Conservation (phyloP, 2,329 filamentous ascomycete species). For the Colletotrichum acutatum region DNA sequence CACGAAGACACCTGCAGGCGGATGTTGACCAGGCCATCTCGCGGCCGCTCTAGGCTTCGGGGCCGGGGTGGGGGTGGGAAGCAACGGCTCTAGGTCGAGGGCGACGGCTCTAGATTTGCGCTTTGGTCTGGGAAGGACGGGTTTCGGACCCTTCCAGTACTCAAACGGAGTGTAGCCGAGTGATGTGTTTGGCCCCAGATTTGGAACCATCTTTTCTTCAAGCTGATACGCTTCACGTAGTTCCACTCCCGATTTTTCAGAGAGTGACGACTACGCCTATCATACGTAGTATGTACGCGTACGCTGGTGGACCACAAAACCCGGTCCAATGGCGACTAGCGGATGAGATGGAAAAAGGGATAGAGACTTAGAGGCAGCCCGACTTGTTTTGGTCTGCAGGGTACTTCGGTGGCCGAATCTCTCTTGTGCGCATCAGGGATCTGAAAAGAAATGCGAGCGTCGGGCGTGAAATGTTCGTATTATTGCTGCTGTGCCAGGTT, state of each 20-base stretch:
- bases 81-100: constrained; percentile 25
- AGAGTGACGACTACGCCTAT: constrained; percentile 29
- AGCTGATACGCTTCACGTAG: constrained; percentile 21
- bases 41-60: constrained; percentile 15
- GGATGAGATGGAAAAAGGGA: neutral
- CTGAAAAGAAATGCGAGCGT: neutral
- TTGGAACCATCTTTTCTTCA: constrained; percentile 31
- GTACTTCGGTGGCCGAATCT: neutral
- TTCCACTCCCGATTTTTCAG: constrained; percentile 21
- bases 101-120: constrained; percentile 23
- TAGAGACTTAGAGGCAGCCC: neutral
- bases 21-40: constrained; percentile 27
- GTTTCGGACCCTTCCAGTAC: constrained; percentile 41
- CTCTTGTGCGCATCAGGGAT: neutral
- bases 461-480: constrained; percentile 17
- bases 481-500: neutral
- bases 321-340: constrained; percentile 23
- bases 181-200: constrained; percentile 25
- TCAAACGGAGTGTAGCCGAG: constrained; percentile 41
- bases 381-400: constrained; percentile 4
- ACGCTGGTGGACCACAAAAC: constrained; percentile 15
- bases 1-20: constrained; percentile 20
- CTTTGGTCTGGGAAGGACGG: constrained; percentile 25
- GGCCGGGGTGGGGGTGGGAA: constrained; percentile 24
- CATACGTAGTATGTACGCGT: constrained; percentile 30